Evolutionary conservation across 257 asterid genomes (phyloP).

Genomic region (Henckelia pumila): DNA sequence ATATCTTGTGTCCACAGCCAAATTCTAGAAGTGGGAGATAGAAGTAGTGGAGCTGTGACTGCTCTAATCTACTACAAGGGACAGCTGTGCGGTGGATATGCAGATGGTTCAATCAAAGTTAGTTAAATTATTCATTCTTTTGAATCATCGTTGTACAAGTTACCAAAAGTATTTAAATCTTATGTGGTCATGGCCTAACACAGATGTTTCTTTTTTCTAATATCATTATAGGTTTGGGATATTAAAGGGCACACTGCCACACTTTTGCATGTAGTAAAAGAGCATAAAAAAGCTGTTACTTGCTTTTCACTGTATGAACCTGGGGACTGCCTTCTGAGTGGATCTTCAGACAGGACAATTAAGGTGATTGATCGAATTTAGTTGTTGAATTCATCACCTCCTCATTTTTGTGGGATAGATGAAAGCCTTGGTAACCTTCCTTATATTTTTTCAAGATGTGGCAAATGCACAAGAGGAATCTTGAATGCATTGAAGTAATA

Average conservation of each 20-base stretch:
- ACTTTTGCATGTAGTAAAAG: slow-evolving; percentile 51
- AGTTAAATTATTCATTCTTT: slow-evolving; percentile 18
- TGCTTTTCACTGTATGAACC: slow-evolving; percentile 72
- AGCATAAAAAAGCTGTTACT: slow-evolving; percentile 73
- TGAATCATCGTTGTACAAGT: not conserved
- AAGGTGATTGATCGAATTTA: slow-evolving; percentile 42
- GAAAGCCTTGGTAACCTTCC: slow-evolving; percentile 4
- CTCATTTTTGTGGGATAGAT: not conserved
- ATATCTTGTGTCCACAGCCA: slow-evolving; percentile 95
- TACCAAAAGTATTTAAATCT: not conserved
- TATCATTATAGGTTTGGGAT: slow-evolving; percentile 69
- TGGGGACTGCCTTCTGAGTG: slow-evolving; percentile 76
- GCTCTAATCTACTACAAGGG: slow-evolving; percentile 84
- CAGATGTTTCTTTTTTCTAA: not conserved
- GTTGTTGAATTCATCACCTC: slow-evolving; percentile 4
- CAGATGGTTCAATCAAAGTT: slow-evolving; percentile 91
- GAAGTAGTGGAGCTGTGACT: slow-evolving; percentile 68
- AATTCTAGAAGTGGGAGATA: slow-evolving; percentile 60
- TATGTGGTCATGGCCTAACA: not conserved
- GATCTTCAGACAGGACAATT: slow-evolving; percentile 78
- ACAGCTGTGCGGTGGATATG: slow-evolving; percentile 68
- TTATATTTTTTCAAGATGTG: slow-evolving; percentile 48
- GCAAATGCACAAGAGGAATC: slow-evolving; percentile 58
- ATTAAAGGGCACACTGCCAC: slow-evolving; percentile 72
- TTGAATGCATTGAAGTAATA: slow-evolving; percentile 71